phyloP scores from a whole-genome alignment of 768 basidiomycete genomes.

The Rhizopogon salebrosus region DNA sequence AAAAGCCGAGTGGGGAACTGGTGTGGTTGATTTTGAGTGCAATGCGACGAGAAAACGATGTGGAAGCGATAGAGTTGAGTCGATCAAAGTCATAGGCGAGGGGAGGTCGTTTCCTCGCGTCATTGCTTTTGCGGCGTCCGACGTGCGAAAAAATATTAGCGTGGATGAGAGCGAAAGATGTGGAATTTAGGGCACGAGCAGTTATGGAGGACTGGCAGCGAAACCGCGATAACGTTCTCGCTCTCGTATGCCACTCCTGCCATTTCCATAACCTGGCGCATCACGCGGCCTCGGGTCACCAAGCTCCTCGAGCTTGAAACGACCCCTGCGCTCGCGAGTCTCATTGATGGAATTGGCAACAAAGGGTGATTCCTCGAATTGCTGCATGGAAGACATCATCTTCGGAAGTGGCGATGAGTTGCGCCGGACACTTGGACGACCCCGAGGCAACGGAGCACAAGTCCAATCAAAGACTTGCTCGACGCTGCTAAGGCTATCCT shows the following conservation, averaged over 20 bases:
- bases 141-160: slow-evolving; percentile 4
- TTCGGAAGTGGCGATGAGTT: slow-evolving; percentile 57
- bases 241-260: slow-evolving; percentile 57
- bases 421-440: slow-evolving; percentile 45
- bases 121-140: slow-evolving; percentile 8
- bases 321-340: slow-evolving; percentile 41
- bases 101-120: slow-evolving; percentile 11
- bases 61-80: slow-evolving; percentile 9
- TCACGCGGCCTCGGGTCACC: slow-evolving; percentile 36
- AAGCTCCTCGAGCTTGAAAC: slow-evolving; percentile 50
- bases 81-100: slow-evolving; percentile 17
- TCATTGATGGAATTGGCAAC: slow-evolving; percentile 12
- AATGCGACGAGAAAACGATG: slow-evolving; percentile 14
- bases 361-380: slow-evolving; percentile 27
- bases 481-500: slow-evolving; percentile 29
- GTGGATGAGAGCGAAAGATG: slow-evolving; percentile 2
- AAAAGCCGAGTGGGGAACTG: slow-evolving; percentile 20
- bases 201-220: slow-evolving; percentile 19
- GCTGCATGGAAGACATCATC: slow-evolving; percentile 34
- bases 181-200: not conserved
- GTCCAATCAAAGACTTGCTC: slow-evolving; percentile 47
- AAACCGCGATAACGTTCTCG: slow-evolving; percentile 28
- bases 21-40: slow-evolving; percentile 23
- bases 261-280: slow-evolving; percentile 59
- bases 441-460: slow-evolving; percentile 32